Evolutionary conservation across 164 flowering plant species (phyloP), one percentile per base, ranked within the genome.

Genomic region (Taxillus chinensis): DNA sequence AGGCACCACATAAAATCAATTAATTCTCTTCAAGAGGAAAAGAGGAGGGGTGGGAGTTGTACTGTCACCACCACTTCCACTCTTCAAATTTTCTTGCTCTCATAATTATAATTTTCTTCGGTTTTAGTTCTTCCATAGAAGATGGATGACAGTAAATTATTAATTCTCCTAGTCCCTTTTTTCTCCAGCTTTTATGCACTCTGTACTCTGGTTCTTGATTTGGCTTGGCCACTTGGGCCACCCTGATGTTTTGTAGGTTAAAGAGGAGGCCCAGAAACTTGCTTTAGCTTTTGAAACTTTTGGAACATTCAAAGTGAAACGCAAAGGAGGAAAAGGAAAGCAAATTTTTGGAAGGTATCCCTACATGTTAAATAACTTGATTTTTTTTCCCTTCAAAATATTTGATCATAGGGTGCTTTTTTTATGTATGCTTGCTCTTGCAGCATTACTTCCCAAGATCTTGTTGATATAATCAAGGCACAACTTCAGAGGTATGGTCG

Each of bases 361-460:
- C 12, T 48, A 8, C 51, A 7, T 8, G 51, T 7, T 48, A 14
- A 27, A 27, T 27, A 27, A 27, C 0, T 27, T 27, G 2, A 27
- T 27, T 27, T 27, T 27, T 27, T 27, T 27, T 27, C 27, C 27
- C 27, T 27, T 27, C 27, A 27, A 27, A 27, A 27, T 27, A 27
- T 27, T 79, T 69, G 16, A 41, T 37, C 54, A 38, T 40, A 41
- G 43, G 12, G 7, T 17, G 16, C 15, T 41, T 11, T 63, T 63
- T 65, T 75, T 46, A 75, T 43, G 41, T 42, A 15, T n/a, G 10
- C 55, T 43, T 55, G 3, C 68, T 53, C 63, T 80, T 59, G 27
- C 81, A 90, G 98, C 67, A 95, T 93, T 45, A 90, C 95, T 40
- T 72, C 89, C 60, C 97, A 93, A 78, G 98, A 90, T 80, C 86